Evolutionary conservation across 129 eudicot genomes (phyloP), one percentile per base, ranked within the genome.

Genomic region (Oenanthe sinensis): DNA sequence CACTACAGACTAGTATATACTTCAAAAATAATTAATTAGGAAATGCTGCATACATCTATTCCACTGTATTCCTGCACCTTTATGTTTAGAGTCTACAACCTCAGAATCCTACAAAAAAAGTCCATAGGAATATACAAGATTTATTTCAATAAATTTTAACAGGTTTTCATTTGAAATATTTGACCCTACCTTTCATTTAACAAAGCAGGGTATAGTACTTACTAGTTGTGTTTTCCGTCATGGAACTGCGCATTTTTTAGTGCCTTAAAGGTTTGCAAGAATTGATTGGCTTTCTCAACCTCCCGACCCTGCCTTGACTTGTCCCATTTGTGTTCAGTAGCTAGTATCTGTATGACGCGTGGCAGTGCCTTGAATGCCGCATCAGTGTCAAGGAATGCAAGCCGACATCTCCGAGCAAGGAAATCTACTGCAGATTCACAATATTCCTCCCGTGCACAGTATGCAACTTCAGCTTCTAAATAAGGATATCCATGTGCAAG

Each of bases 401-500:
- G 97, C 10, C 98, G 97, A 48, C 90, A 91, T 78, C 98, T 90
- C 78, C 98, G 86, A 76, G 98, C 97, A 78, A 94, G 84, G 78
- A 94, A 94, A 83, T 91, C 96, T 48, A 87, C 89, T 1, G 94
- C 97, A 49, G 97, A 94, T 89, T 91, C 96, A 74, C 98, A 91
- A 82, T 94, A 94, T 54, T 94, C 98, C 28, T 88, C 81, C 45
- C 96, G 85, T 44, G 97, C 97, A 88, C 91, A 90, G 79, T 91
- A 91, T 10, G 97, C 98, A 81, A 94, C 98, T 82, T 94, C 97
- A 42, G 97, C 98, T 87, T 94, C 98, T 50, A 91, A 84, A 77
- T 83, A 88, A 4, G 98, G 97, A 84, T 91, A 91, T 81, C 97
- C 98, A 86, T 94, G 97, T 62, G 98, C 98, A 71, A 94, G 92